A percentile compares a stretch with the other conserved stretches of the same genome.
phyloP scores from a whole-genome alignment of 305 asterid species.

The Fraxinus sp. region DNA sequence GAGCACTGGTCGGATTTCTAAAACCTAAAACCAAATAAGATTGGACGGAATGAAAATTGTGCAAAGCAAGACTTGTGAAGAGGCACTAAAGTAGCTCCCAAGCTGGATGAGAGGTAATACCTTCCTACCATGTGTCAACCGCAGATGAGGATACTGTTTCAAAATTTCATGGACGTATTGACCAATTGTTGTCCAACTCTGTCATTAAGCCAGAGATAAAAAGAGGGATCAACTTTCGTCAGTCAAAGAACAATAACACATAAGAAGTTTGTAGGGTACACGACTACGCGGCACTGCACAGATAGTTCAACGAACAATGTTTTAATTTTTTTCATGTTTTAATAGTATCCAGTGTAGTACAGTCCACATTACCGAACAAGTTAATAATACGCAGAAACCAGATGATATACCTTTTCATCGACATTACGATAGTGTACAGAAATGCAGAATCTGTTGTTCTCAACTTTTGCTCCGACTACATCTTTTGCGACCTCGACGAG shows the following conservation, averaged over 20 bases:
- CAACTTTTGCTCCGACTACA: constrained; percentile 71
- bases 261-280: not conserved
- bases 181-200: constrained; percentile 74
- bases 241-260: constrained; percentile 6
- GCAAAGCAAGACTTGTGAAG: not conserved
- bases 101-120: constrained; percentile 36
- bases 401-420: constrained; percentile 61
- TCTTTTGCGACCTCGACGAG: constrained; percentile 68
- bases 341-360: not conserved
- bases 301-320: not conserved
- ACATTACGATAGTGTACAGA: constrained; percentile 95
- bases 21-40: constrained; percentile 50
- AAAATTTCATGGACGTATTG: constrained; percentile 56
- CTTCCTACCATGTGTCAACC: constrained; percentile 96
- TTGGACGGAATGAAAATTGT: not conserved
- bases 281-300: not conserved
- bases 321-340: not conserved
- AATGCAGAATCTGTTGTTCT: constrained; percentile 87
- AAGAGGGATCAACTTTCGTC: not conserved
- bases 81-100: not conserved
- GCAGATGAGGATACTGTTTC: constrained; percentile 70
- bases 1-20: constrained; percentile 92
- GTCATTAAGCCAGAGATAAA: constrained; percentile 19
- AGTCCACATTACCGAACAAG: not conserved
- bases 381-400: not conserved